Conservation (phyloP, 2,329 filamentous ascomycete species). For the Neonectria hederae region DNA sequence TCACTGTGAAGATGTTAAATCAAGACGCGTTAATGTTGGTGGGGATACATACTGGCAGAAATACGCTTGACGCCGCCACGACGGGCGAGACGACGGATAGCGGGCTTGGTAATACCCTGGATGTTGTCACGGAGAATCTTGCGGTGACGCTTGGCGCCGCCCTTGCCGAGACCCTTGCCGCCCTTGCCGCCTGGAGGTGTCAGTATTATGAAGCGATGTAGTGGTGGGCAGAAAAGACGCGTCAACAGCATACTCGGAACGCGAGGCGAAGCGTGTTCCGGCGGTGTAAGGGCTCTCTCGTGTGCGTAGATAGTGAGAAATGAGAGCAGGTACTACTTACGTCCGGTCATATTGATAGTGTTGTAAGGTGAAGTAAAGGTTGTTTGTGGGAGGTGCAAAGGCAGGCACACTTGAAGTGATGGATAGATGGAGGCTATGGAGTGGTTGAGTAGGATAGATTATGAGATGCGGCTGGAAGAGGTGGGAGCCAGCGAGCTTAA, state of each 20-base stretch:
- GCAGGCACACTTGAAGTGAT: conserved; percentile 26
- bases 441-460: conserved; percentile 27
- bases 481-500: conserved; percentile 50
- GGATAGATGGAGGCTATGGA: conserved; percentile 18
- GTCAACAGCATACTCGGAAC: background rate
- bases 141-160: conserved; percentile 97
- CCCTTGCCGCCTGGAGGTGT: conserved; percentile 83
- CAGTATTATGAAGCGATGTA: conserved; percentile 65
- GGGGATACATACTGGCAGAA: conserved; percentile 77
- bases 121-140: conserved; percentile 99
- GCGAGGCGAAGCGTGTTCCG: background rate
- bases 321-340: conserved; percentile 58
- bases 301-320: background rate
- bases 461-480: conserved; percentile 17
- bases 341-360: conserved; percentile 71
- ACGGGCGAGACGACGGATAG: conserved; percentile 96
- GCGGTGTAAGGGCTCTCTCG: background rate
- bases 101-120: conserved; percentile 98
- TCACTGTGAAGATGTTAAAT: conserved; percentile 57
- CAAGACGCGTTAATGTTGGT: conserved; percentile 48
- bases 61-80: conserved; percentile 99
- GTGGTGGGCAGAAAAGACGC: background rate
- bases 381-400: conserved; percentile 22
- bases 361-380: conserved; percentile 26
- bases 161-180: conserved; percentile 98